Base-by-base conservation (phyloP, 176 grass and related monocot species). In the Oryza punctata region DNA sequence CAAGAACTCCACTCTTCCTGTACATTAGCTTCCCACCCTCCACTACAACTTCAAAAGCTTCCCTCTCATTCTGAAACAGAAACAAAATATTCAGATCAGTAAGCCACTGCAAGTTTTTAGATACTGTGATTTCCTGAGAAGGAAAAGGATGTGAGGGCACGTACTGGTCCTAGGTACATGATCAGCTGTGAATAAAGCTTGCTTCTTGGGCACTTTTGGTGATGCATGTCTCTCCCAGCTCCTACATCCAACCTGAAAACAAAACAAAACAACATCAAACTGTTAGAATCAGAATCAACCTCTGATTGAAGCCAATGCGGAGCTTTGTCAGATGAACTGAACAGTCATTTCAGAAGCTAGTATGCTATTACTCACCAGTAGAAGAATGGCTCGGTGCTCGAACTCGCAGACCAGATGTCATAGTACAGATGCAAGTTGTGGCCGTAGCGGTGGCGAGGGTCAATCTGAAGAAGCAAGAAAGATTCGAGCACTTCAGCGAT, bases 361-460 rank as follows among this genome's bases (percentile, higher is more conserved):
- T 29, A 32, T 45, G 71, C 1, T 46, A 76, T 1, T 70, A 74
- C 41, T 74, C 86, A 97, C 96, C 97, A 99, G 88, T 92, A 96
- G 84, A 99, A 99, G 87, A 99, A 99, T 46, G 97, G 93, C 70
- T 96, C 85, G 0, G 85, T 86, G 91, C 93, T 99, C 12, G 94
- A 92, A n/a, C 91, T 96, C 3, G 52, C 88, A 18, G 87, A 99
- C 97, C 93, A 99, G 74, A 94, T 69, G 78, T 94, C 91, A 73
- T 99, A 99, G 41, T 99, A 99, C 14, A 99, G 81, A 63, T 99
- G 97, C 47, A 99, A 81, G 49, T 94, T 99, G 86, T 99, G 97
- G 25, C 97, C 93, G 69, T 99, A 99, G 57, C 97, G 91, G 86
- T 99, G 97, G 59, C 97, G 91, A 26, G 97, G 93, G 83, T 99